A percentile compares a stretch with the other conserved stretches of the same genome.
Evolutionary conservation across 257 asterid genomes (phyloP).

Genomic region (Capsicum baccatum): DNA sequence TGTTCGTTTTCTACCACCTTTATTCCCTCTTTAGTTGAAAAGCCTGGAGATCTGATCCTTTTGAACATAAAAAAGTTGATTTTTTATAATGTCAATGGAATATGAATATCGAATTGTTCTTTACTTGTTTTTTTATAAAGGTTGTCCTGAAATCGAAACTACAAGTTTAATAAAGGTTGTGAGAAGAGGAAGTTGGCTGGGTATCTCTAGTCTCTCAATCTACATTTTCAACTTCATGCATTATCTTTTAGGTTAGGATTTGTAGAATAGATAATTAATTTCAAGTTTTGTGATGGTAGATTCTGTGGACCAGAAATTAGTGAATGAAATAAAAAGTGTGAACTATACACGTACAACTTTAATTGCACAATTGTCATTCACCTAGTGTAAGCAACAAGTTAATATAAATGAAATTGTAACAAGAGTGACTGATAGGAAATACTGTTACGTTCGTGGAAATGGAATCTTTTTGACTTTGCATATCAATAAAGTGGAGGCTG

Average conservation of each 20-base stretch:
- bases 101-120: neutral
- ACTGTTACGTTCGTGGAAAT: slow-evolving; percentile 11
- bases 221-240: neutral
- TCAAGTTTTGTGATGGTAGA: slow-evolving; percentile 15
- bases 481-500: slow-evolving; percentile 20
- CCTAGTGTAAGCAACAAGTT: neutral
- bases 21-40: neutral
- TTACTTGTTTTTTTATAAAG: neutral
- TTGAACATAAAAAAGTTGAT: neutral
- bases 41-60: neutral
- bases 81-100: neutral
- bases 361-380: neutral
- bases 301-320: neutral
- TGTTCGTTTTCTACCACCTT: neutral
- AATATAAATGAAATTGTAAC: neutral
- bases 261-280: neutral
- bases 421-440: slow-evolving; percentile 15
- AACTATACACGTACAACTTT: neutral
- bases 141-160: too few species aligned
- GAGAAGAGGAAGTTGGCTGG: too few species aligned
- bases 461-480: slow-evolving; percentile 27
- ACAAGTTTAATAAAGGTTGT: too few species aligned
- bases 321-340: slow-evolving; percentile 3
- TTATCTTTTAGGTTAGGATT: neutral
- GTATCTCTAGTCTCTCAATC: too few species aligned